phyloP scores from a whole-genome alignment of 208 protist species.

The Acanthamoeba comandoni region DNA sequence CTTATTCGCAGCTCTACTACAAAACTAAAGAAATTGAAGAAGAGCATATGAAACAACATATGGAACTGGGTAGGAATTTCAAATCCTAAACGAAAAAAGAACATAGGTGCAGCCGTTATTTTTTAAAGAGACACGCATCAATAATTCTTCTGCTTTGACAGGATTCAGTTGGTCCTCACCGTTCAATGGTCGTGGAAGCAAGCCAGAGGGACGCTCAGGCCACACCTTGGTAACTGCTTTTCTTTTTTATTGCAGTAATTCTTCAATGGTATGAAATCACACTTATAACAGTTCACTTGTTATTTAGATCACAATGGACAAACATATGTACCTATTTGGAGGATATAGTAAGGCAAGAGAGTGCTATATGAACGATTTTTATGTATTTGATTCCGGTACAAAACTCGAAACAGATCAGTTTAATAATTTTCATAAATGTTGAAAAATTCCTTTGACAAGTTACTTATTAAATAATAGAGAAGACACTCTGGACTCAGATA shows the following conservation, averaged over 20 bases:
- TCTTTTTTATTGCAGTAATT: too few relatives aligned
- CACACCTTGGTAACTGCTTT: conserved; percentile 15
- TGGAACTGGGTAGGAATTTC: conserved; percentile 41
- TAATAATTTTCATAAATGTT: too few relatives aligned
- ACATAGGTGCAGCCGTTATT: too few relatives aligned
- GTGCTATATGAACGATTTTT: conserved; percentile 30
- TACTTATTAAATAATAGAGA: neutral
- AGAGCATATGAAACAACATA: conserved; percentile 66
- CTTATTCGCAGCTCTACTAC: conserved; percentile 56
- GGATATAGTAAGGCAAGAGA: conserved; percentile 42
- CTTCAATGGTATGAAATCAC: neutral
- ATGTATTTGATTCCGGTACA: conserved; percentile 33
- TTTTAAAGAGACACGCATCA: too few relatives aligned
- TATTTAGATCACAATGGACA: neutral
- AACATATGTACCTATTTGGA: conserved; percentile 31
- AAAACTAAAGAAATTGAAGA: conserved; percentile 20
- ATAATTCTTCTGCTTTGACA: neutral
- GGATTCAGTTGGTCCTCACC: conserved; percentile 56
- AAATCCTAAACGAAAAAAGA: neutral
- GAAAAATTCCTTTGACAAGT: too few relatives aligned
- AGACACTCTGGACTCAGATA: conserved; percentile 24
- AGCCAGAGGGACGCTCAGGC: conserved; percentile 23
- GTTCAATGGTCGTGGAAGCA: conserved; percentile 23
- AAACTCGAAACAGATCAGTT: neutral
- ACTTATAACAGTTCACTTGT: neutral